A percentile compares a stretch with the other conserved stretches of the same genome.
Evolutionary conservation across 164 flowering plant genomes (phyloP).

Genomic region (Liquidambar formosana): DNA sequence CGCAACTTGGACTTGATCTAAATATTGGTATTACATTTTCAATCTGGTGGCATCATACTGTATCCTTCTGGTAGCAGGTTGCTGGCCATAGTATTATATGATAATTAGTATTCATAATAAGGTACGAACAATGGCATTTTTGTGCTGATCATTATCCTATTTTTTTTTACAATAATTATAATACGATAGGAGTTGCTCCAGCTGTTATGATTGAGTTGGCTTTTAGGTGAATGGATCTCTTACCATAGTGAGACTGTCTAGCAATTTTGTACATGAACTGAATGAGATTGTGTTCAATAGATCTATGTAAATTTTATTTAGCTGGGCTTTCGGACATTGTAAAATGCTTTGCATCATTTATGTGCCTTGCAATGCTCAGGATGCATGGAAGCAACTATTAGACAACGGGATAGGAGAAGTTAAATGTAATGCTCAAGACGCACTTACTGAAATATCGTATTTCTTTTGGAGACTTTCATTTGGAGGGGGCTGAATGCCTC

Average conservation of each 20-base stretch:
- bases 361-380: background rate
- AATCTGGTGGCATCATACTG: background rate
- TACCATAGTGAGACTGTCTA: background rate
- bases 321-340: background rate
- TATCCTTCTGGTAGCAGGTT: background rate
- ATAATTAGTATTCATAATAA: background rate
- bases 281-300: background rate
- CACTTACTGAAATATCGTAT: background rate
- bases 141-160: background rate
- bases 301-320: background rate
- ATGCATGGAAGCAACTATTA: background rate
- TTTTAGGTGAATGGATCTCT: background rate
- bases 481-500: background rate
- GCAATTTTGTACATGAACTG: too few species aligned
- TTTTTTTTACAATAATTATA: background rate
- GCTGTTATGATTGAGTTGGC: background rate
- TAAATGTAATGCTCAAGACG: background rate
- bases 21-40: background rate
- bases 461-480: background rate
- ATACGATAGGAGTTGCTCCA: background rate
- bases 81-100: background rate
- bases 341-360: background rate
- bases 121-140: background rate
- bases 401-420: background rate
- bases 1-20: background rate